These are phyloP conservation scores for Arachis monticola DNA, from an alignment of 331 rosid species.

Conservation along the genomic window DNA sequence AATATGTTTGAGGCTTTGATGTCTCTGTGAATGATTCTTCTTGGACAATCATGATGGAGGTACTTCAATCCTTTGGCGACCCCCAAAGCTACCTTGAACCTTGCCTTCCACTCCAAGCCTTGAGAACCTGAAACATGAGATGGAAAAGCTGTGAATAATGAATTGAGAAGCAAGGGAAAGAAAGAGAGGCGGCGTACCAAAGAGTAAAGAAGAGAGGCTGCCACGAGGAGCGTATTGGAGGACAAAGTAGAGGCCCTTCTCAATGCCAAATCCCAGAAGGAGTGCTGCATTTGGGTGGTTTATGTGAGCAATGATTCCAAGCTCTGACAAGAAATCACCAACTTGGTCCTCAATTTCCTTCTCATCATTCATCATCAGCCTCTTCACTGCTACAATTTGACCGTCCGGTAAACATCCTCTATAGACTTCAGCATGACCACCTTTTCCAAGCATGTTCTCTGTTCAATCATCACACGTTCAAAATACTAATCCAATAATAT, in stretches of 20 bases:
- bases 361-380: slow-evolving; percentile 60
- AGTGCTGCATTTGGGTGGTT: slow-evolving; percentile 71
- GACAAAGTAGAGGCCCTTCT: slow-evolving; percentile 70
- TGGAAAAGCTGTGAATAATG: background rate
- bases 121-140: slow-evolving; percentile 52
- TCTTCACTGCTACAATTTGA: slow-evolving; percentile 75
- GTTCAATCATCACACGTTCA: too few relatives aligned
- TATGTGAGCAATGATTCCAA: slow-evolving; percentile 85
- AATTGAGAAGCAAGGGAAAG: background rate
- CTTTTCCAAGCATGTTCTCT: slow-evolving; percentile 79
- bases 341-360: slow-evolving; percentile 55
- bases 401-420: slow-evolving; percentile 64
- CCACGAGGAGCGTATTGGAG: slow-evolving; percentile 69
- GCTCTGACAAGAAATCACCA: slow-evolving; percentile 78
- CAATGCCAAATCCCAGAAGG: slow-evolving; percentile 73
- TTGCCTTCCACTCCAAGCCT: slow-evolving; percentile 61
- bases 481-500: too few relatives aligned
- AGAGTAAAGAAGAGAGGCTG: slow-evolving; percentile 76
- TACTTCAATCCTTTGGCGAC: slow-evolving; percentile 76
- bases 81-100: slow-evolving; percentile 78
- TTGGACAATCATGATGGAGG: slow-evolving; percentile 80
- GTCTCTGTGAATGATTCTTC: slow-evolving; percentile 89
- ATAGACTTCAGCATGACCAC: slow-evolving; percentile 92
- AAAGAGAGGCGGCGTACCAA: slow-evolving; percentile 54
- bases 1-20: slow-evolving; percentile 86